phyloP scores from a whole-genome alignment of 2,329 filamentous ascomycete species.

The Botrytis aclada region DNA sequence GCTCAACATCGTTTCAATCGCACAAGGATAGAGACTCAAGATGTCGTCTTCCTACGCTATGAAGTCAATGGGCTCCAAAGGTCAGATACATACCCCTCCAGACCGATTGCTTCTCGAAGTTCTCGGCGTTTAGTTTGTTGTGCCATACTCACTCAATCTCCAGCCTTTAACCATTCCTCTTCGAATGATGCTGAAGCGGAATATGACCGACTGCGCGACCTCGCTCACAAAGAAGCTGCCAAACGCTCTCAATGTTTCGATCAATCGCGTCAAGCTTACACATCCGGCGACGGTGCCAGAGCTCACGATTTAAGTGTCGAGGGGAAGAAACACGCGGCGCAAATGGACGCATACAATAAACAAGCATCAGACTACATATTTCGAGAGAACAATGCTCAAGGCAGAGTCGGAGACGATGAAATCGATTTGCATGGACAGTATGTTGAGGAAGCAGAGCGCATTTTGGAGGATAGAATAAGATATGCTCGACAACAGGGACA shows the following conservation, averaged over 20 bases:
- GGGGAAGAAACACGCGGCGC: slow-evolving; percentile 77
- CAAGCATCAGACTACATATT: slow-evolving; percentile 95
- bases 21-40: slow-evolving; percentile 37
- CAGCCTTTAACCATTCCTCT: slow-evolving; percentile 74
- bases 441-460: slow-evolving; percentile 90
- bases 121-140: neutral
- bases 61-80: slow-evolving; percentile 46
- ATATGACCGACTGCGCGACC: slow-evolving; percentile 84
- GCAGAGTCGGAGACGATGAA: slow-evolving; percentile 72
- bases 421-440: slow-evolving; percentile 91
- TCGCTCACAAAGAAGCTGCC: slow-evolving; percentile 75
- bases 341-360: slow-evolving; percentile 85
- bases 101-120: neutral
- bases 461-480: slow-evolving; percentile 80
- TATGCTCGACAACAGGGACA: slow-evolving; percentile 90
- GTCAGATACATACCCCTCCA: neutral
- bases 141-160: neutral
- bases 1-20: neutral
- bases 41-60: slow-evolving; percentile 47
- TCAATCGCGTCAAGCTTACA: slow-evolving; percentile 73
- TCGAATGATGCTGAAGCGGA: slow-evolving; percentile 71
- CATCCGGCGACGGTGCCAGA: slow-evolving; percentile 70
- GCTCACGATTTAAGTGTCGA: slow-evolving; percentile 83
- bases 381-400: slow-evolving; percentile 83
- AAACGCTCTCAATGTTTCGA: slow-evolving; percentile 78